Evolutionary conservation across 805 yeast species (phyloP).

Genomic region (Spathaspora gorwiae): DNA sequence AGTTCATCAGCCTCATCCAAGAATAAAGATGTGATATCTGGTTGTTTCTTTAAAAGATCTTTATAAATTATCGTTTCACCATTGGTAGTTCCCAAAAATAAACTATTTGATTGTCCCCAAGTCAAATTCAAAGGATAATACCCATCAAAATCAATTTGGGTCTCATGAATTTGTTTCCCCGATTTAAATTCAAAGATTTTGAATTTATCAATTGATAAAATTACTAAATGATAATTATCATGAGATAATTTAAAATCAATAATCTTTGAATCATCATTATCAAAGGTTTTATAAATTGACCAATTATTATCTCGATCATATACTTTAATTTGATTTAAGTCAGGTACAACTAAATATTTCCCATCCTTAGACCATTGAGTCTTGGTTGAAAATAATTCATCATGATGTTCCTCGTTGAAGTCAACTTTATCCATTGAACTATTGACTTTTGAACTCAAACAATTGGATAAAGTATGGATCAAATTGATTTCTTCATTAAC

Average conservation of each 20-base stretch:
- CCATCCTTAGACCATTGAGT: slow-evolving; percentile 73
- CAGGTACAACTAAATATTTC: slow-evolving; percentile 57
- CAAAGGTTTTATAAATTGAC: slow-evolving; percentile 7
- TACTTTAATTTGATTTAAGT: slow-evolving; percentile 39
- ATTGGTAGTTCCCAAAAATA: slow-evolving; percentile 40
- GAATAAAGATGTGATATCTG: slow-evolving; percentile 20
- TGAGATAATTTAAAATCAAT: slow-evolving; percentile 7
- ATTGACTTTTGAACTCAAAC: slow-evolving; percentile 34
- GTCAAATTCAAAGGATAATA: slow-evolving; percentile 21
- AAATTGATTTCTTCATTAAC: slow-evolving; percentile 43
- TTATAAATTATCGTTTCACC: slow-evolving; percentile 34
- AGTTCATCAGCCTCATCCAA: slow-evolving; percentile 14
- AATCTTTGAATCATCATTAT: slow-evolving; percentile 4
- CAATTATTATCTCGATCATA: slow-evolving; percentile 38
- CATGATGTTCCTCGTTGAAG: slow-evolving; percentile 38
- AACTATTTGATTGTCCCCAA: slow-evolving; percentile 17
- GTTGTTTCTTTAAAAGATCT: slow-evolving; percentile 24
- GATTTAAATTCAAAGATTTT: slow-evolving; percentile 51
- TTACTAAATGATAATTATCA: slow-evolving; percentile 1
- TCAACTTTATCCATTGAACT: slow-evolving; percentile 32
- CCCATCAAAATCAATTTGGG: slow-evolving; percentile 21
- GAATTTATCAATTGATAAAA: slow-evolving; percentile 3
- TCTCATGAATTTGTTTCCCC: slow-evolving; percentile 22
- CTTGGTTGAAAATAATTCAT: slow-evolving; percentile 46
- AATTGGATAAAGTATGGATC: slow-evolving; percentile 39